Conservation (phyloP, 306 rosid species). For the Oemleria cerasiformis region DNA sequence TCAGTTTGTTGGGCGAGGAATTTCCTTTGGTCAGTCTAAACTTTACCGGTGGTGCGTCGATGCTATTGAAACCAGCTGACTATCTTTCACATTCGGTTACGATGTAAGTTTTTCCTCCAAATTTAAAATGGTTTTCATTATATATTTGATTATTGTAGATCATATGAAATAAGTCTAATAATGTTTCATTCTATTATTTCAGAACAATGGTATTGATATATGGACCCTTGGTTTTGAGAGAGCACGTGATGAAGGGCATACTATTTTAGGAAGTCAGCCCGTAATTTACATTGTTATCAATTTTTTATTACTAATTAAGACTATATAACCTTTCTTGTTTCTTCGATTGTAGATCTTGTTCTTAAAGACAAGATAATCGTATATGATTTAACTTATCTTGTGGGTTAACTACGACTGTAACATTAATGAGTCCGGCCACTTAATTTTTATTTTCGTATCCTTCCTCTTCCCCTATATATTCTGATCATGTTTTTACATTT, state of each 20-base stretch:
- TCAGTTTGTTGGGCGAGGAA: conserved; percentile 54
- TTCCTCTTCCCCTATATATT: no score
- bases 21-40: conserved; percentile 83
- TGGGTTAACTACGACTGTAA: conserved; percentile 84
- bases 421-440: conserved; percentile 9
- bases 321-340: conserved; percentile 5
- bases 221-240: conserved; percentile 85
- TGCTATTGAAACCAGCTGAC: conserved; percentile 83
- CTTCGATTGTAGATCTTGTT: conserved; percentile 61
- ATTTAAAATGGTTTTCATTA: background rate
- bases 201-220: conserved; percentile 63
- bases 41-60: conserved; percentile 79
- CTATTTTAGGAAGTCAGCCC: conserved; percentile 80
- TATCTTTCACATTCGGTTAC: conserved; percentile 56
- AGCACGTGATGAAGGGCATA: conserved; percentile 56
- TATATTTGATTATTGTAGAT: conserved; percentile 18
- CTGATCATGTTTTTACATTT: background rate
- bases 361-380: conserved; percentile 79
- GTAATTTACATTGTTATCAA: background rate
- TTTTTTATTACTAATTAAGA: background rate
- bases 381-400: conserved; percentile 76
- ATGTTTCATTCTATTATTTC: conserved; percentile 24
- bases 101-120: no score
- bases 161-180: conserved; percentile 19
- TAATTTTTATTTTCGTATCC: background rate